Evolutionary conservation across 2,329 filamentous ascomycete species (phyloP), one percentile per base, ranked within the genome.

Genomic region (Lecanicillium sp.): DNA sequence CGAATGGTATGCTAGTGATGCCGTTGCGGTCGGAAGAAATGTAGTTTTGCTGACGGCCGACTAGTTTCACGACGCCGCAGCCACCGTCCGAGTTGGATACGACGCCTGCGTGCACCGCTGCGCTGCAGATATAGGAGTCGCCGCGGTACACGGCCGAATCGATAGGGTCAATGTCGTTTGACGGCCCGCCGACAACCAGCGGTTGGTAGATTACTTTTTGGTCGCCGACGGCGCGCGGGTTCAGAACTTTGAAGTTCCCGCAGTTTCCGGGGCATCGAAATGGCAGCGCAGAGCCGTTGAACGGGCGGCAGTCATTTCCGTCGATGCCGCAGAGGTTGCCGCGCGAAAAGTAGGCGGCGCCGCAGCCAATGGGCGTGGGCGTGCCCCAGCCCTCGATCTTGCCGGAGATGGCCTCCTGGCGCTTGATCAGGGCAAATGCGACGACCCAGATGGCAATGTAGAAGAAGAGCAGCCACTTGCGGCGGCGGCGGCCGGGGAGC

Each of bases 71-170:
- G 3, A 94, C 87, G 49, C 90, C 90, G 57, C 90, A 95, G 1
- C 90, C 90, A 30, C 90, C 90, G 24, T 78, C 71, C 0, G 72
- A 67, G 58, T 90, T 80, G 29, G 78, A 79, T 51, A 94, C 79
- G 57, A 90, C 74, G 17, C 89, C 90, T 1, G 88, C 82, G 61
- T 95, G 90, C 42, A 95, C 87, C 27, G 89, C 90, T 11, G 90
- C 77, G 50, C 82, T 84, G 61, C 90, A 95, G 47, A 95, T 84
- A 67, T 87, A 94, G 12, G 88, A 94, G 65, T 95, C 90, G 9
- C 86, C 89, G 15, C 93, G 85, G 63, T 97, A 97, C 19, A 86
- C 72, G 5, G 45, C 37, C 0, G 84, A 76, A 26, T 64, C 53
- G 3, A 63, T 58, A 15, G 67, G 61, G 24, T 60, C 63, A 5